A percentile compares a stretch with the other conserved stretches of the same genome.
phyloP scores from a whole-genome alignment of 202 grass and related monocot species.

The Zoysia matrella region DNA sequence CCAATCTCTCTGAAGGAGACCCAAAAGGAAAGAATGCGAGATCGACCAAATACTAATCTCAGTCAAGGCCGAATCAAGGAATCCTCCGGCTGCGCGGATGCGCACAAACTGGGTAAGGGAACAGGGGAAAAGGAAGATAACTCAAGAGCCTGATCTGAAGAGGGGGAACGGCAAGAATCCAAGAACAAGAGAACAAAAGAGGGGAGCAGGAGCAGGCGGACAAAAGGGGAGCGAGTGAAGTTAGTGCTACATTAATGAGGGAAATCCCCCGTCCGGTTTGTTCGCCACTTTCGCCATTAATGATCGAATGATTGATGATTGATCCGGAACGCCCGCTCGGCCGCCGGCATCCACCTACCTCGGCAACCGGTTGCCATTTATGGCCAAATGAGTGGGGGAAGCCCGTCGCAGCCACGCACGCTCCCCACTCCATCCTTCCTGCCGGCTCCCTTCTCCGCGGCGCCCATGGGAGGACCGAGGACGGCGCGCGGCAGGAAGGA shows the following conservation, averaged over 20 bases:
- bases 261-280: slow-evolving; percentile 25
- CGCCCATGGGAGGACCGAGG: too few relatives aligned
- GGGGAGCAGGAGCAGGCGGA: slow-evolving; percentile 14
- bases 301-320: slow-evolving; percentile 61
- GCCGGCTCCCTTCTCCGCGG: too few relatives aligned
- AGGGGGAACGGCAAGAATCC: slow-evolving; percentile 32
- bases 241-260: slow-evolving; percentile 34
- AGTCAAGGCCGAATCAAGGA: too few relatives aligned
- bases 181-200: slow-evolving; percentile 58
- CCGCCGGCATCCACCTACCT: slow-evolving; percentile 37
- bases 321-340: neutral
- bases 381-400: slow-evolving; percentile 57
- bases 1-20: slow-evolving; percentile 14
- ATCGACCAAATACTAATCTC: too few relatives aligned
- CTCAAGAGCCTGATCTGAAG: neutral
- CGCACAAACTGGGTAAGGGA: too few relatives aligned
- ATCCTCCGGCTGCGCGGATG: too few relatives aligned
- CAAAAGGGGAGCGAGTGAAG: slow-evolving; percentile 12
- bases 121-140: neutral
- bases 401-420: neutral
- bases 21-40: neutral
- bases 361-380: slow-evolving; percentile 50
- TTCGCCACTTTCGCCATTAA: slow-evolving; percentile 58
- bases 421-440: neutral
- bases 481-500: neutral